Evolutionary conservation across 2,329 filamentous ascomycete genomes (phyloP), one percentile per base, ranked within the genome.

Genomic region (Nothophoma quercina): DNA sequence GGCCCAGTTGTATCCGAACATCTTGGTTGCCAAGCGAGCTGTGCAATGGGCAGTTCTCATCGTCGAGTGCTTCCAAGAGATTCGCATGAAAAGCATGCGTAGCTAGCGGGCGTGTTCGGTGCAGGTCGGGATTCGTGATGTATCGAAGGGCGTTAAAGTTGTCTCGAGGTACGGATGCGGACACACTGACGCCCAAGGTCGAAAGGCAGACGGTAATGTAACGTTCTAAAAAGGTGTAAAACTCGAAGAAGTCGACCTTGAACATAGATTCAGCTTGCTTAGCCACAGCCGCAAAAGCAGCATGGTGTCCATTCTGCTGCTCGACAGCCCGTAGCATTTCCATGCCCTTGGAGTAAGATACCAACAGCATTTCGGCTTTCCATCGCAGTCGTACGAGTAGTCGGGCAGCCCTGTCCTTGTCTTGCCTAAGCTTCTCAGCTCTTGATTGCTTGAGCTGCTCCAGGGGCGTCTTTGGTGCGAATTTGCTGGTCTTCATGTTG

Each of bases 181-280:
- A 69, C 1, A 90, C 77, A 0, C 70, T 67, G 5, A 89, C 78
- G 7, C 83, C 85, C 52, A 86, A 88, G 0, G 89, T 81, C 0
- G 80, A 80, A n/a, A 89, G 80, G 1, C 89, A 75, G 38, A 87
- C 83, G 1, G 89, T 86, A 7, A 91, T 78, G 0, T 87, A 87
- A 23, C 88, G 84, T 73, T 91, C 88, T 6, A 91, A 81, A 28
- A 89, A 80, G 43, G 85, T 84, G 75, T 91, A 91, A 70, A 88
- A 91, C 65, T 91, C 88, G 72, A 89, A 86, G 58, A 91, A 91
- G 65, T 91, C 88, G 7, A 91, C 80, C 70, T 91, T 90, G 77
- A 91, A 91, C 80, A 90, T 90, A 13, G 69, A 63, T 38, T 73
- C 69, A n/a, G 68, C 69, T 54, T 70, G 64, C 26, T 62, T 63